These are phyloP conservation scores for Metarhizium album DNA, from an alignment of 2,329 filamentous ascomycete species.

Conservation along the genomic window DNA sequence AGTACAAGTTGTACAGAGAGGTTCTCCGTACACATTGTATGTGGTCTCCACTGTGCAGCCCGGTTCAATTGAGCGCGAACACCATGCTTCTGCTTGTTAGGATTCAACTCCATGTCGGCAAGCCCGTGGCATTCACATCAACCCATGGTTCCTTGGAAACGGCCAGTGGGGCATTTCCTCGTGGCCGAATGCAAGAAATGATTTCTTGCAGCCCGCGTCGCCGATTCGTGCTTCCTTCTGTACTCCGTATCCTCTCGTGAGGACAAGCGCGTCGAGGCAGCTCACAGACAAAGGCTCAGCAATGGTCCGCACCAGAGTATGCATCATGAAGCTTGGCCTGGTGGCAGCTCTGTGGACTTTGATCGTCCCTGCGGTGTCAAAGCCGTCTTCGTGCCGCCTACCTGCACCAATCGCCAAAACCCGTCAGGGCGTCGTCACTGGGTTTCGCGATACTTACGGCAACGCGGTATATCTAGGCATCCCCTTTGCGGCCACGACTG, in stretches of 20 bases:
- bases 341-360: neutral
- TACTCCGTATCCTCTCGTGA: neutral
- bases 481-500: slow-evolving; percentile 28
- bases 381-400: neutral
- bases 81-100: no score
- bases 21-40: no score
- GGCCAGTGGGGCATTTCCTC: no score
- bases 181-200: no score
- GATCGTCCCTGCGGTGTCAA: neutral
- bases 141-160: no score
- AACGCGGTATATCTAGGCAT: slow-evolving; percentile 27
- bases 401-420: slow-evolving; percentile 4
- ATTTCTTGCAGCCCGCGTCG: no score
- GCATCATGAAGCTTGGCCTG: neutral
- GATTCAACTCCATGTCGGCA: no score
- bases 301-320: neutral
- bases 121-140: no score
- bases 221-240: no score
- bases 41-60: no score
- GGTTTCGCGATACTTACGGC: slow-evolving; percentile 22
- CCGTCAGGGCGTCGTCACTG: slow-evolving; percentile 22
- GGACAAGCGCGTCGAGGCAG: neutral
- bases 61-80: no score
- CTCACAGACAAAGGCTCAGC: neutral
- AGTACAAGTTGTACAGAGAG: no score